Percentiles rank a stretch among this genome's conserved stretches.
Evolutionary conservation across 768 basidiomycete species (phyloP).

Genomic region (Krasilnikovozyma curviuscula): DNA sequence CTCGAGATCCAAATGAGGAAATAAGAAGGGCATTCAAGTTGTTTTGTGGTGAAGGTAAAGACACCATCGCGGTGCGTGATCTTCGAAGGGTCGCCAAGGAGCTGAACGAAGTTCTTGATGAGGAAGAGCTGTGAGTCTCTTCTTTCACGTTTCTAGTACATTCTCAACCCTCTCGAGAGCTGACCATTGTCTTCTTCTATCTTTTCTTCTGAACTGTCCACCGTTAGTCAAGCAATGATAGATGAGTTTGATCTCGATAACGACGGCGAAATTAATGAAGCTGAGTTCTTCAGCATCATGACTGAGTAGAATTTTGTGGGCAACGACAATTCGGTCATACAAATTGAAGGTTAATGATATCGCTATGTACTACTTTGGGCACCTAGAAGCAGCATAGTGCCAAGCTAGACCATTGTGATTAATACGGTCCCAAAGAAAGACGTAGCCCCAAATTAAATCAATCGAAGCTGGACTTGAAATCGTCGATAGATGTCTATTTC

Average conservation of each 20-base stretch:
- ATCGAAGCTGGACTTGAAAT: no score
- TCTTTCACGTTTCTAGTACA: background rate
- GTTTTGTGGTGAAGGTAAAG: conserved; percentile 89
- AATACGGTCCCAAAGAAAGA: no score
- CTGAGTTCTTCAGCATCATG: conserved; percentile 95
- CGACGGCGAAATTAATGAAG: conserved; percentile 90
- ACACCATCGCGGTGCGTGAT: conserved; percentile 80
- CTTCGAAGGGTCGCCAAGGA: conserved; percentile 87
- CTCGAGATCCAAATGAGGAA: conserved; percentile 90
- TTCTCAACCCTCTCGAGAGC: background rate
- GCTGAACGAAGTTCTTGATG: conserved; percentile 82
- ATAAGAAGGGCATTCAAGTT: conserved; percentile 87
- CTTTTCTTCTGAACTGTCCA: background rate
- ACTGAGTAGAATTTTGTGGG: no score
- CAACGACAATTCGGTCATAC: no score
- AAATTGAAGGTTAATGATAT: no score
- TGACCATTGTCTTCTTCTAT: background rate
- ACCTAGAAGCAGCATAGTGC: no score
- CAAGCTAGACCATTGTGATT: no score
- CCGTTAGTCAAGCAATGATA: conserved; percentile 88
- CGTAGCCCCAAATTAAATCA: no score
- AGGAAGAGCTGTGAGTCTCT: conserved; percentile 74
- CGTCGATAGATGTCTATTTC: no score
- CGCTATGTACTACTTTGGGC: no score
- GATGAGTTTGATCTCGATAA: conserved; percentile 98